Evolutionary conservation across 805 yeast species (phyloP), one percentile per base, ranked within the genome.

Genomic region (Starmerella bombi): DNA sequence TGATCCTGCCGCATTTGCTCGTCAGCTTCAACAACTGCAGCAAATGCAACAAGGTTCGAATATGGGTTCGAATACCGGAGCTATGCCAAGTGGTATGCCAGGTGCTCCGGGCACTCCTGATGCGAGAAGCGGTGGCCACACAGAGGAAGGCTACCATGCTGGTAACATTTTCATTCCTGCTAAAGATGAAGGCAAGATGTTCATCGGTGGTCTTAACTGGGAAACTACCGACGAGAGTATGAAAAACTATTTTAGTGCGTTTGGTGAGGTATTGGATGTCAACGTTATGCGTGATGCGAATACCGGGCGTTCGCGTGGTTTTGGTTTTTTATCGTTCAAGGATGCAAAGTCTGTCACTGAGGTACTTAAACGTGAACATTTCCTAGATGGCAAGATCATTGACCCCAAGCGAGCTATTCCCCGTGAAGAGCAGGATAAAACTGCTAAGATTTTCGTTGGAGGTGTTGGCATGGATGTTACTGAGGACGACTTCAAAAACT

Each of bases 351-450:
- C 91, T 32, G 97, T 88, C 28, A 88, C 82, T 56, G 80, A 74
- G 50, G 97, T 88, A 40, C 71, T 88, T 51, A 75, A 75, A 50
- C 75, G 80, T 45, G 91, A 81, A 56, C 98, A 88, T 59, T 74
- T 83, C 40, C 66, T 88, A 38, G 98, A 88, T 57, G 97, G 97
- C 49, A 88, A 88, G 61, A 80, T 88, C 45, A 91, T 88, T 58
- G 98, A 88, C 59, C 97, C 98, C 30, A 88, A 88, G 60, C 74
- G 97, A 55, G 96, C 98, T 20, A 88, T 88, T 54, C 96, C 97
- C 27, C 80, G 83, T 59, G 96, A 88, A 58, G 96, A 88, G 60
- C 98, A 88, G 62, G 95, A 86, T 58, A 82, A 81, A 59, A 84
- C 94, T 15, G 94, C 96, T 52, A 88, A 88, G 65, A 86, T 88